phyloP scores from a whole-genome alignment of 768 basidiomycete species.

The Crepidotus variabilis region DNA sequence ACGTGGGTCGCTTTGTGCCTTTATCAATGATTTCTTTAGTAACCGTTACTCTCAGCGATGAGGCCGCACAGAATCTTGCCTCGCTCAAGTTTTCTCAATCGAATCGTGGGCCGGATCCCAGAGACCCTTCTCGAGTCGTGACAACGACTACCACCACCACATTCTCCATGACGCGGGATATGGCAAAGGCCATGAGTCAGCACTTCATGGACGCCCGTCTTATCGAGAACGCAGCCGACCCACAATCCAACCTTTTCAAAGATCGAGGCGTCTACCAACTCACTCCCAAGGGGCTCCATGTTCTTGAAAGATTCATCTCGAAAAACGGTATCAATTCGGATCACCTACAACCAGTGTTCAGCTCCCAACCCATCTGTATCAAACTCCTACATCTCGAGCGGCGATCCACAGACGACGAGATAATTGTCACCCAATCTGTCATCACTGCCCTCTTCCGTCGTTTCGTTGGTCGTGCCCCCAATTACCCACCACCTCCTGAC shows the following conservation, averaged over 20 bases:
- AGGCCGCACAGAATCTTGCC: constrained; percentile 89
- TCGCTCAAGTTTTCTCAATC: constrained; percentile 99
- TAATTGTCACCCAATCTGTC: constrained; percentile 91
- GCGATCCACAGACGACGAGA: constrained; percentile 90
- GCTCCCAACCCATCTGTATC: constrained; percentile 92
- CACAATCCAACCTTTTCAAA: constrained; percentile 87
- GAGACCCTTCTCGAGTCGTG: constrained; percentile 95
- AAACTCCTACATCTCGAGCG: constrained; percentile 97
- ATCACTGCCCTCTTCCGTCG: constrained; percentile 94
- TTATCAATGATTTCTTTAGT: constrained; percentile 10
- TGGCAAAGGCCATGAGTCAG: constrained; percentile 99
- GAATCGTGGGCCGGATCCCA: constrained; percentile 96
- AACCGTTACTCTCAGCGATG: constrained; percentile 58
- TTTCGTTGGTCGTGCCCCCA: constrained; percentile 87
- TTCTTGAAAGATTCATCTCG: constrained; percentile 98
- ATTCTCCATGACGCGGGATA: constrained; percentile 99
- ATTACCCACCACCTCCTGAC: constrained; percentile 54
- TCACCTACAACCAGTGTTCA: constrained; percentile 86
- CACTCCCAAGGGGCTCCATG: constrained; percentile 97
- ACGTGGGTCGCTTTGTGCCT: constrained; percentile 58
- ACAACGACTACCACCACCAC: constrained; percentile 99
- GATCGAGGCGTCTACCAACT: constrained; percentile 95
- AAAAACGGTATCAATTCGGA: constrained; percentile 98
- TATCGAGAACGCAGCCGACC: constrained; percentile 95
- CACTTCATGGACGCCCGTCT: constrained; percentile 99